phyloP scores from a whole-genome alignment of 2,329 filamentous ascomycete species.

The Phialocephala sp. region DNA sequence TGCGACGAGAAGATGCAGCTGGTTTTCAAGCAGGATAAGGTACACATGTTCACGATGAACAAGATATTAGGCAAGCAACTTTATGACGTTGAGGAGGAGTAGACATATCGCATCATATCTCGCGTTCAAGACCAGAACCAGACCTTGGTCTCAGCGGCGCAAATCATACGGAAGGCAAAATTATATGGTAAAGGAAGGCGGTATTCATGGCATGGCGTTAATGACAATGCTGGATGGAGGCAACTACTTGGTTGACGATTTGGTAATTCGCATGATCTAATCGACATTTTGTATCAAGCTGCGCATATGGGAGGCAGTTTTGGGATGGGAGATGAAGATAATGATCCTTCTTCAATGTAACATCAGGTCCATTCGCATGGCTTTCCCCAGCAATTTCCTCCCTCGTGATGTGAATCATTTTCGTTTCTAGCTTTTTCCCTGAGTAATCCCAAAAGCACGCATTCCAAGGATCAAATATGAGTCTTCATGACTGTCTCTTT shows the following conservation, averaged over 20 bases:
- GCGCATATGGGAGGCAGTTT: neutral
- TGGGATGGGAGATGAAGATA: constrained; percentile 7
- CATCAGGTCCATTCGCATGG: neutral
- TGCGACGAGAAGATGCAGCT: constrained; percentile 92
- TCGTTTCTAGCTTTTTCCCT: neutral
- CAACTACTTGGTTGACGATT: neutral
- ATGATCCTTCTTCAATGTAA: constrained; percentile 10
- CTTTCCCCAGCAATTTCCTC: neutral
- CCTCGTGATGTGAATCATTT: neutral
- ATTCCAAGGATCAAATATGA: neutral
- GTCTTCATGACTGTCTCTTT: constrained; percentile 4
- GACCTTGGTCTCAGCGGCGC: neutral
- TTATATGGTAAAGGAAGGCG: neutral
- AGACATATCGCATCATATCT: neutral
- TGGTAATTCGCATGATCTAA: neutral
- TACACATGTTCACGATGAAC: constrained; percentile 99
- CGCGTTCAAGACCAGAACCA: neutral
- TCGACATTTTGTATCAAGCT: neutral
- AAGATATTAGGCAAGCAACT: constrained; percentile 91
- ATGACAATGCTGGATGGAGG: neutral
- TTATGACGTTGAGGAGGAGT: constrained; percentile 78
- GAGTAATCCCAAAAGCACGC: neutral
- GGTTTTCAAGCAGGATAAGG: constrained; percentile 87
- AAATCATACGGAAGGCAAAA: neutral
- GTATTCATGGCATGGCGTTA: constrained; percentile 8